Conservation (phyloP, 257 asterid genomes). For the Solanum bulbocastanum region DNA sequence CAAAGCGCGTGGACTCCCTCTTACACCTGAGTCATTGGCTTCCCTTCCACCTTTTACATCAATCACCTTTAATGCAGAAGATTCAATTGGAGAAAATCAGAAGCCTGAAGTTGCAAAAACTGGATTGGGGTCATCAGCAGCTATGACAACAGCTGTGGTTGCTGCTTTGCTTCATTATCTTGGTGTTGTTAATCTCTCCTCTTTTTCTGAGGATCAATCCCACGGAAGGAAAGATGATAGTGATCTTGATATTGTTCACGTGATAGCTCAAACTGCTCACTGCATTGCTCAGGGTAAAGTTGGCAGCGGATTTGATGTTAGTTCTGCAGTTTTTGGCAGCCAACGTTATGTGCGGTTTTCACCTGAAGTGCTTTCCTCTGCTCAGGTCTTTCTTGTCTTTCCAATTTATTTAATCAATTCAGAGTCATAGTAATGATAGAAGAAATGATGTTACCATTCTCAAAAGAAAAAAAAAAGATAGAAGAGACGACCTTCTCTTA, state of each 20-base stretch:
- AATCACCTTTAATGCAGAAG: constrained; percentile 76
- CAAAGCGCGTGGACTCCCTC: constrained; percentile 78
- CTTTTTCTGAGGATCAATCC: constrained; percentile 18
- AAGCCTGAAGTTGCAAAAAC: constrained; percentile 99
- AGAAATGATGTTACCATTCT: neutral
- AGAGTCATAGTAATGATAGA: neutral
- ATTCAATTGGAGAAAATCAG: constrained; percentile 45
- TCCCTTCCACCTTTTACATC: constrained; percentile 88
- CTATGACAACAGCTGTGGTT: constrained; percentile 98
- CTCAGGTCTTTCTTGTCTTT: constrained; percentile 43
- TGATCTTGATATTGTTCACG: constrained; percentile 72
- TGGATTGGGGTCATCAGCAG: constrained; percentile 99
- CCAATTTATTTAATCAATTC: neutral
- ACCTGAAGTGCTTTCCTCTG: constrained; percentile 77
- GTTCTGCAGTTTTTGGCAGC: constrained; percentile 98
- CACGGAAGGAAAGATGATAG: constrained; percentile 13
- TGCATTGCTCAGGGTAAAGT: constrained; percentile 98
- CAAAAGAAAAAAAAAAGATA: neutral
- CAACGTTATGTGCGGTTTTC: constrained; percentile 91
- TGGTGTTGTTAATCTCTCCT: constrained; percentile 70
- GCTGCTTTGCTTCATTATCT: constrained; percentile 86
- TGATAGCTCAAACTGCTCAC: constrained; percentile 94
- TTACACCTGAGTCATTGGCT: constrained; percentile 83
- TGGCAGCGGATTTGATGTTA: constrained; percentile 99
- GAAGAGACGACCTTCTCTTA: neutral